A percentile compares a stretch with the other conserved stretches of the same genome.
Conservation (phyloP, 2,329 filamentous ascomycete species). For the Aspergillus spinulosporus region DNA sequence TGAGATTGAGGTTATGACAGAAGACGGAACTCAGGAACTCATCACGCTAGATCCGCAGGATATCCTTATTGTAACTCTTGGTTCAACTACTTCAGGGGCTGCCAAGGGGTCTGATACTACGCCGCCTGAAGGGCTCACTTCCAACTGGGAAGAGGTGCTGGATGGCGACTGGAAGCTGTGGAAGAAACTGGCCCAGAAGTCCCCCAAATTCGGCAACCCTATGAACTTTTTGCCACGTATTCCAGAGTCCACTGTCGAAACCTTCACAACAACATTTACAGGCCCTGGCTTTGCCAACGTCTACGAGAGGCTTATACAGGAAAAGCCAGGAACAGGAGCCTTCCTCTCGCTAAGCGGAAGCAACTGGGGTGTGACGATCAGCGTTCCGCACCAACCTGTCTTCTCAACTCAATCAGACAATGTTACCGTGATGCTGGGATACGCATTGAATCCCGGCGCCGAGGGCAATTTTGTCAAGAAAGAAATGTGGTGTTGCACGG, state of each 20-base stretch:
- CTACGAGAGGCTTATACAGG: constrained; percentile 30
- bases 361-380: constrained; percentile 43
- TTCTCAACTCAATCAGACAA: constrained; percentile 39
- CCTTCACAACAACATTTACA: constrained; percentile 42
- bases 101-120: constrained; percentile 34
- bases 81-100: constrained; percentile 39
- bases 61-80: constrained; percentile 42
- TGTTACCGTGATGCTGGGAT: constrained; percentile 43
- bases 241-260: constrained; percentile 38
- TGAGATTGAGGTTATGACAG: constrained; percentile 25
- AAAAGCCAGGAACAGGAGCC: constrained; percentile 33
- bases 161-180: constrained; percentile 42
- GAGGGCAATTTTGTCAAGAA: constrained; percentile 42
- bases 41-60: constrained; percentile 34
- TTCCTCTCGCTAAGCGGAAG: constrained; percentile 40
- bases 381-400: constrained; percentile 44
- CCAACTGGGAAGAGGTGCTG: constrained; percentile 21
- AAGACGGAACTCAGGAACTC: constrained; percentile 24
- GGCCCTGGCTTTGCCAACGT: constrained; percentile 29
- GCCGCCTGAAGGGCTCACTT: constrained; percentile 17
- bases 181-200: constrained; percentile 36
- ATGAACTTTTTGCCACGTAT: constrained; percentile 35
- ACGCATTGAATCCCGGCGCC: constrained; percentile 37
- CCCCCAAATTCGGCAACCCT: constrained; percentile 37
- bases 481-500: constrained; percentile 42